Evolutionary conservation across 495 filamentous ascomycete genomes (phyloP), one percentile per base, ranked within the genome.

Genomic region (Tuber aestivum): DNA sequence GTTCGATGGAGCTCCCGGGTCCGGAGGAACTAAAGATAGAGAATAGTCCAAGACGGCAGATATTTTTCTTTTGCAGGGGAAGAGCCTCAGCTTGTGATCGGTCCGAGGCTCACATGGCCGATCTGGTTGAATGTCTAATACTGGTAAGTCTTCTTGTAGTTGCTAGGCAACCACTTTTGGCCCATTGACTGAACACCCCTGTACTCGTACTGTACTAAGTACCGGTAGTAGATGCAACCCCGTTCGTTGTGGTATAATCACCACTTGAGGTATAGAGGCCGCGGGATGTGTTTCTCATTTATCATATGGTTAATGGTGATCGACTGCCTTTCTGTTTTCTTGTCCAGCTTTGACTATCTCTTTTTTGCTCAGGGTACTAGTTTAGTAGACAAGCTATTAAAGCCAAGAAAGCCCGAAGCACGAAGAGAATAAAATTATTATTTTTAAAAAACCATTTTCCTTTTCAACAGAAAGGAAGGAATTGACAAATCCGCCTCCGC

Each of bases 1-100:
- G 32, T 72, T 75, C 70, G n/a, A n/a, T n/a, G 41, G 41, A 70
- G 76, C 70, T 72, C 41, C 70, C 41, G 35, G 32, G 71, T 56
- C 56, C 40, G 38, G 35, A 45, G 50, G 70, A 65, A 65, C 77
- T 50, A 23, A 72, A 71, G 74, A 61, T 27, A 10, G 40, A 44
- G 50, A 35, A 35, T 65, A 65, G 8, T 42, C 41, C 8, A 42
- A 10, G 6, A 35, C 18, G 32, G 27, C 3, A 35, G 56, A 1
- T 65, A 5, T 65, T n/a, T 6, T 12, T 65, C 56, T 70, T 70
- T 44, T 72, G 70, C 50, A 37, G 76, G 14, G 45, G 37, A 69
- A 72, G 73, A 75, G 74, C 56, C 74, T 42, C 76, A 71, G 76
- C 72, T 71, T 73, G 76, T 75, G 78, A 69, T 70, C 41, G 70